Base-by-base conservation (phyloP, 345 rosid species). In the Luvunga scandens region DNA sequence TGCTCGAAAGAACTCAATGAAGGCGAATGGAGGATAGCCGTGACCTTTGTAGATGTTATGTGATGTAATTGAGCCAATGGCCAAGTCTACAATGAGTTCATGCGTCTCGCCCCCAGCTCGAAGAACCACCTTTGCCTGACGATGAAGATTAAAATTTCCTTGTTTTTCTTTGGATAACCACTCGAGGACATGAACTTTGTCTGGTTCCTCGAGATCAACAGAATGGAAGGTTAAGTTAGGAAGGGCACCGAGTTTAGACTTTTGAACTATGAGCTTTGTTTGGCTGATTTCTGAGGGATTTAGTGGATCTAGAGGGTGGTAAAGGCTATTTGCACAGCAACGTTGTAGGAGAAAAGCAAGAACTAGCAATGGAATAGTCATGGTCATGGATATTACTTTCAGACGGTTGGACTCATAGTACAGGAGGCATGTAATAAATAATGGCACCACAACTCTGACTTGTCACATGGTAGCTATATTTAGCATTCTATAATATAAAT, bases 221-320 rank as follows among this genome's bases (percentile, higher is more conserved):
- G 82, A 85, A 73, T 94, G 97, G 68, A 86, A 87, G 57, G 90
- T 90, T 73, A 90, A 77, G 82, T 89, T 86, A 50, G 83, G 81
- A 71, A 82, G 77, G 31, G 79, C 71, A 50, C 80, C 83, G 34
- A 89, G 72, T 8, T 34, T 81, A 18, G 90, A 87, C 16, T 84
- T 85, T 19, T 81, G 83, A 66, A 92, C 59, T 61, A 89, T 85
- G 75, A 71, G 71, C 66, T 81, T 81, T 76, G 83, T 66, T 80
- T 83, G 89, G 83, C 86, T 87, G 83, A 92, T 84, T 85, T 92
- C 98, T 3, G 82, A 60, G 2, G 88, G 85, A 50, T 76, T 83
- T 3, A 92, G 88, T 57, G 97, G 93, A 78, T 92, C 94, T 45
- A 92, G 88, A 22, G 97, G 97, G 80, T 94, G 95, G 73, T 80